These are phyloP conservation scores for Plectranthus barbatus DNA, from an alignment of 257 asterid species.

Conservation along the genomic window DNA sequence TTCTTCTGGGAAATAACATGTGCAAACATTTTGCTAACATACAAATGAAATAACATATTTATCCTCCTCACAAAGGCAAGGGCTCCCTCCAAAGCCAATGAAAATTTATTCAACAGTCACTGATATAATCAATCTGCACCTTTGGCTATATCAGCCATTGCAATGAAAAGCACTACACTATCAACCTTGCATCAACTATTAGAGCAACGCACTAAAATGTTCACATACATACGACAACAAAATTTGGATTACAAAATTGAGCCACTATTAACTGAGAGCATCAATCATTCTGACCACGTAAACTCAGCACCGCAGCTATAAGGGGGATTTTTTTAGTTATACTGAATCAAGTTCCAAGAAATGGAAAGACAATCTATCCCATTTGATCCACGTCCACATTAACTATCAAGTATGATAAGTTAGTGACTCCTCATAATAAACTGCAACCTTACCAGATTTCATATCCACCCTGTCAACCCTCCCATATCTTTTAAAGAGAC, in stretches of 20 bases:
- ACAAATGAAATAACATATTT: slow-evolving; percentile 7
- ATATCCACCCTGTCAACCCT: slow-evolving; percentile 88
- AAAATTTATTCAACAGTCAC: background rate
- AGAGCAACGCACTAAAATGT: slow-evolving; percentile 1
- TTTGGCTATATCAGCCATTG: slow-evolving; percentile 1
- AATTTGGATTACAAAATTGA: background rate
- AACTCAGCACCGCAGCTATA: background rate
- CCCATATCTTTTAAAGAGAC: slow-evolving; percentile 82
- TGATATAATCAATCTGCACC: background rate
- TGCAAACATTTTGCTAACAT: slow-evolving; percentile 19
- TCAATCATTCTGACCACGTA: background rate
- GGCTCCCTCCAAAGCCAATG: slow-evolving; percentile 20
- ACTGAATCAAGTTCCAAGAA: background rate
- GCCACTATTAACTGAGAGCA: background rate
- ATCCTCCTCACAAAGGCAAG: slow-evolving; percentile 15
- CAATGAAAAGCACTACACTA: background rate
- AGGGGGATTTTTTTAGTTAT: background rate
- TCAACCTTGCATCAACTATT: background rate
- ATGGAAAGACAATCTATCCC: background rate
- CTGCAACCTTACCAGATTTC: slow-evolving; percentile 65
- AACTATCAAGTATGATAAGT: background rate
- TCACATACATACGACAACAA: background rate
- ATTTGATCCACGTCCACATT: background rate
- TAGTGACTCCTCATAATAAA: background rate
- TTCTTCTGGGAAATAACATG: slow-evolving; percentile 33